Base-by-base conservation (phyloP, 495 filamentous ascomycete species). In the Penicillium macrosclerotiorum region DNA sequence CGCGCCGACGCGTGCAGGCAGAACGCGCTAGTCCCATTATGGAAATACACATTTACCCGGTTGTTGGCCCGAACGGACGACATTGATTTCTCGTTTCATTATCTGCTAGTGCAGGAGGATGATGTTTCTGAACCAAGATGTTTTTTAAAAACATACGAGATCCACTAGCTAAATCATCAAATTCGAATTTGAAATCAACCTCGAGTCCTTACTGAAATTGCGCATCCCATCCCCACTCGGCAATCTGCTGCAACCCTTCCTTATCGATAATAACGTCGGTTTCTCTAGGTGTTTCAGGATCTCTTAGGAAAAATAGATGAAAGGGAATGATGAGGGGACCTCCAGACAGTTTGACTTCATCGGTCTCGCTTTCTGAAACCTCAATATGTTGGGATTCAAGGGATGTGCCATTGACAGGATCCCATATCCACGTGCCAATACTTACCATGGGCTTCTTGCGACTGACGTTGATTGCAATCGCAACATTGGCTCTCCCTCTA, bases 1-100 rank as follows among this genome's bases (percentile, higher is more conserved):
- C 62, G 59, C 65, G 63, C 59, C 49, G 52, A 58, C 58, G 54
- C 65, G 65, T 55, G 63, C 39, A 30, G 30, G 19, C 20, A 42
- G 17, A 47, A 55, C 57, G 46, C 65, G 63, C 65, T 69, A 69
- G 58, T 59, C 65, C 57, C 12, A 16, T 54, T 63, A 51, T 7
- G 49, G 55, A 5, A 29, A 45, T 45, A 11, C 11, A 27, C 25
- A 5, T 27, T 27, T n/a, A n/a, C n/a, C n/a, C n/a, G n/a, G n/a
- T n/a, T n/a, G n/a, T n/a, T n/a, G n/a, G n/a, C n/a, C n/a, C n/a
- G n/a, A n/a, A n/a, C n/a, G n/a, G n/a, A n/a, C n/a, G n/a, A n/a
- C n/a, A n/a, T n/a, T n/a, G n/a, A n/a, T n/a, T n/a, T n/a, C n/a
- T n/a, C n/a, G n/a, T n/a, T n/a, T n/a, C n/a, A n/a, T n/a, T n/a